phyloP scores from a whole-genome alignment of 768 basidiomycete genomes.

The Phaeotremella fagi region DNA sequence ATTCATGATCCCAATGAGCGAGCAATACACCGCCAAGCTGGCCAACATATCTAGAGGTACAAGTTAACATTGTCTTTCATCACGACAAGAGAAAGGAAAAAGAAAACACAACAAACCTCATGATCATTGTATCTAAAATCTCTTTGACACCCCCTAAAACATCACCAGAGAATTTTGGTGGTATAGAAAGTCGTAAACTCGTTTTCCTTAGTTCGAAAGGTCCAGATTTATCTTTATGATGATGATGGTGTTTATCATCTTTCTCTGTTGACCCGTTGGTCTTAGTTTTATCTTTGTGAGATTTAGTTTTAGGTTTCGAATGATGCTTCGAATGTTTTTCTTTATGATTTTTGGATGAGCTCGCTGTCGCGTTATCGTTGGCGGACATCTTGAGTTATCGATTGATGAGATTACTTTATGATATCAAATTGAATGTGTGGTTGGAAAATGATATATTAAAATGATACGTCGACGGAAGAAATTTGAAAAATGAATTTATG shows the following conservation, averaged over 20 bases:
- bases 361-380: neutral
- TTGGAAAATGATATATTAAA: too few relatives aligned
- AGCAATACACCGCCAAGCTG: constrained; percentile 82
- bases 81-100: too few relatives aligned
- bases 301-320: constrained; percentile 29
- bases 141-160: constrained; percentile 73
- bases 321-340: constrained; percentile 4
- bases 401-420: too few relatives aligned
- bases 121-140: constrained; percentile 88
- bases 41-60: constrained; percentile 84
- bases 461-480: neutral
- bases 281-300: neutral
- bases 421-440: too few relatives aligned
- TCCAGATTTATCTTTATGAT: constrained; percentile 56
- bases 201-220: constrained; percentile 56
- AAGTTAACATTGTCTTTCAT: too few relatives aligned
- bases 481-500: neutral
- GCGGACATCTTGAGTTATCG: neutral
- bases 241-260: constrained; percentile 42
- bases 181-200: constrained; percentile 62
- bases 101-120: constrained; percentile 66
- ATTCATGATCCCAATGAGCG: constrained; percentile 71
- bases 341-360: constrained; percentile 4
- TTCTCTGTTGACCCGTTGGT: constrained; percentile 30
- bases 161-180: constrained; percentile 73